Base-by-base conservation (phyloP, 2,329 filamentous ascomycete species). In the Aspergillus fijiensis region DNA sequence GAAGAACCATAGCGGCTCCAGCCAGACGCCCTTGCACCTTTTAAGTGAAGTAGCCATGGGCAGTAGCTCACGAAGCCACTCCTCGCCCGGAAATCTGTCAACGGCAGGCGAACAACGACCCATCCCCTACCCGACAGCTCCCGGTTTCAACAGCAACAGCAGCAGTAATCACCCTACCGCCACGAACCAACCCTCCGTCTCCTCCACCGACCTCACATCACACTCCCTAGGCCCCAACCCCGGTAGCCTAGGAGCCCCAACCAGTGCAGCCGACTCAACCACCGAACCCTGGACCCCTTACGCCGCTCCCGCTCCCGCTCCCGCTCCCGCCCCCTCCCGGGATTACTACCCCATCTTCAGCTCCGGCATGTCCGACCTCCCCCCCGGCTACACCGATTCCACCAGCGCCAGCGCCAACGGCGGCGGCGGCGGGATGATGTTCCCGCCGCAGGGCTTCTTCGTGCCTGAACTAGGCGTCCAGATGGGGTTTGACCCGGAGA, bases 1-100 rank as follows among this genome's bases (percentile, higher is more conserved):
- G 51, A 35, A 63, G 55, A 35, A 51, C 35, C 33, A 39, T 3
- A 33, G 16, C 33, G 62, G 63, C 57, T 50, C 60, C 33, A 65
- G 70, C 55, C 68, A 70, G 68, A 77, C 70, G 45, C 73, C 73
- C 4, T 67, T 77, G 7, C 72, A 77, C 49, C 68, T 77, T 11
- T 69, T 75, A 58, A 73, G 73, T 61, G 74, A 79, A 75, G 75
- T 79, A 63, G 78, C 77, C 61, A 77, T 75, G 65, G 73, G 67
- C 51, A 68, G 67, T 50, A 68, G 73, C 39, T 71, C 72, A 4
- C 60, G 65, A 45, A 62, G 51, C 48, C 51, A 51, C 42, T 42
- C 63, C 12, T 55, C 33, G 2, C 14, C 51, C 33, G 21, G 11
- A 42, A 19, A 39, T 12, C 51, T 21, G 25, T 19, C 19, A 35